Base-by-base conservation (phyloP, 495 filamentous ascomycete species). In the Recurvomyces mirabilis region DNA sequence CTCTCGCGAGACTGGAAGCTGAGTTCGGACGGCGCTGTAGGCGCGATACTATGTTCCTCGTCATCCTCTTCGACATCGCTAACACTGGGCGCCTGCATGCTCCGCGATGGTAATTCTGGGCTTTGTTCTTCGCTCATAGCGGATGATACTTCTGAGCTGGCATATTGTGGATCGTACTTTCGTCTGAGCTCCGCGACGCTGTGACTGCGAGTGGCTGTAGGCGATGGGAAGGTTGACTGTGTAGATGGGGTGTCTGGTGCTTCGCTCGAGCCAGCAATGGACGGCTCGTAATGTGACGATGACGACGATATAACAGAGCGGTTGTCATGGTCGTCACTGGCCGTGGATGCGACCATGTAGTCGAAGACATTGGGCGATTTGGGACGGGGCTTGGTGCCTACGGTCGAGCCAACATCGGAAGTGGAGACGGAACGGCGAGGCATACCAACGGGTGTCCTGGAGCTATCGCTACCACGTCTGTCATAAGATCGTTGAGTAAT, bases 401-500 rank as follows among this genome's bases (percentile, higher is more conserved):
- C 15, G n/a, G 9, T 49, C 10, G 28, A 35, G 13, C 24, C 15
- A 43, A 18, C 14, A 20, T 38, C 29, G 15, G 30, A 32, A 25
- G 40, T n/a, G n/a, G n/a, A n/a, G n/a, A n/a, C 39, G 15, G 9
- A 35, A 11, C 21, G 30, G 13, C 25, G 32, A 11, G 35, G 31
- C 41, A 26, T 33, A 1, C 22, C n/a, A 25, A 17, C n/a, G 10
- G 15, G 22, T 24, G 23, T 25, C 32, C 33, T 33, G 15, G 42
- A 49, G 19, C 38, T 52, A n/a, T 45, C 33, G 22, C 31, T 38
- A 28, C 46, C 41, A 12, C 38, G 20, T 12, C 38, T 49, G 39
- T 63, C 48, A 40, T 60, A 64, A 2, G 60, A 60, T 22, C 56
- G 42, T 37, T 63, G 61, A 4, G 61, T 66, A 14, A 66, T 47